Percentiles rank a stretch among this genome's conserved stretches.
phyloP scores from a whole-genome alignment of 2,329 filamentous ascomycete genomes.

The Penicillium sp. region DNA sequence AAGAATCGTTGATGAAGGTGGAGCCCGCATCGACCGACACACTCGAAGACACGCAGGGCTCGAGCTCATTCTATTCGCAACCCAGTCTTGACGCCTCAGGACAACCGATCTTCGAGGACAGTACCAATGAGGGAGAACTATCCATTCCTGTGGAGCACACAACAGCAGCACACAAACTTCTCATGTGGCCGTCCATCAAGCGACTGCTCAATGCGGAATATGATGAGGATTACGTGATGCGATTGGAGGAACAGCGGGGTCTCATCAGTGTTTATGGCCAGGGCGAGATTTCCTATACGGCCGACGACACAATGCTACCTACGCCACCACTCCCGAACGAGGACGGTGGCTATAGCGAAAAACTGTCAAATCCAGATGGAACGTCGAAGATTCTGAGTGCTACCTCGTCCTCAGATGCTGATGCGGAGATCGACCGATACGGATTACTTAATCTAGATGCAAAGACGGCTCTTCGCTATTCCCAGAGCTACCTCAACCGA shows the following conservation, averaged over 20 bases:
- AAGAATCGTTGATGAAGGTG: conserved; percentile 29
- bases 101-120: conserved; percentile 12
- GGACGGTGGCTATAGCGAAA: conserved; percentile 9
- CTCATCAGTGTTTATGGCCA: conserved; percentile 74
- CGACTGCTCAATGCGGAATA: conserved; percentile 62
- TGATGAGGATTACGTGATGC: conserved; percentile 72
- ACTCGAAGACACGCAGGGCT: conserved; percentile 1
- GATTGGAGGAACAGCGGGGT: conserved; percentile 72
- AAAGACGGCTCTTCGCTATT: conserved; percentile 53
- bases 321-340: conserved; percentile 20
- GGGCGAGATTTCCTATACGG: conserved; percentile 70
- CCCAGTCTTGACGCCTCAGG: neutral
- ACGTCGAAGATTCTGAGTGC: conserved; percentile 5
- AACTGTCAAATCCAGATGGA: conserved; percentile 7
- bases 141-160: conserved; percentile 84
- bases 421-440: conserved; percentile 53
- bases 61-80: conserved; percentile 5
- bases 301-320: conserved; percentile 49
- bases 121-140: conserved; percentile 55
- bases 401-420: conserved; percentile 31
- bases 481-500: conserved; percentile 59
- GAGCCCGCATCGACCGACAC: conserved; percentile 12
- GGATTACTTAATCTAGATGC: conserved; percentile 58
- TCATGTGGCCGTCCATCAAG: conserved; percentile 71
- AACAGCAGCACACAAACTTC: conserved; percentile 82